Conservation (phyloP, 2,329 filamentous ascomycete genomes). For the Elsinoe fawcettii region DNA sequence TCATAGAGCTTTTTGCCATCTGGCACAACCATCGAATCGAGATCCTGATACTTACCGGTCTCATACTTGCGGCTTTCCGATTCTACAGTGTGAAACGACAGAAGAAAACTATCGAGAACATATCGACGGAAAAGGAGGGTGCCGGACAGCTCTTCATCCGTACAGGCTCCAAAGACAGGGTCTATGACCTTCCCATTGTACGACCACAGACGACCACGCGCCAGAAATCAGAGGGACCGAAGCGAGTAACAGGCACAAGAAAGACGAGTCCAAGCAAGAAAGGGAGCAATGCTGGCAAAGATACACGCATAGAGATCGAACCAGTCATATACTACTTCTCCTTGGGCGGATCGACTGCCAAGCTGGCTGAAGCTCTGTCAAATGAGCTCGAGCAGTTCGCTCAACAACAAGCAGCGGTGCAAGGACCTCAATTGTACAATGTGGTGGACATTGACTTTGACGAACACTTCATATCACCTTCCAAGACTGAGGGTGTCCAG, state of each 20-base stretch:
- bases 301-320: conserved; percentile 42
- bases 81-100: conserved; percentile 22
- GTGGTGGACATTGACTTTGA: conserved; percentile 84
- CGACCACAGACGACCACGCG: neutral
- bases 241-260: conserved; percentile 25
- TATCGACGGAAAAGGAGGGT: conserved; percentile 16
- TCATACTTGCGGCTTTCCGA: conserved; percentile 25
- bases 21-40: conserved; percentile 28
- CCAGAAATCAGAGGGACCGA: conserved; percentile 21
- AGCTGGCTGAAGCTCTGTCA: conserved; percentile 58
- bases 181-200: neutral
- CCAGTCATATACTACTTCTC: conserved; percentile 84
- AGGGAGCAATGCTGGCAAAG: conserved; percentile 10
- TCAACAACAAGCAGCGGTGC: conserved; percentile 28
- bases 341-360: conserved; percentile 74
- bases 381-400: conserved; percentile 43
- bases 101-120: conserved; percentile 18
- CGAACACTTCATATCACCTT: conserved; percentile 77
- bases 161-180: neutral
- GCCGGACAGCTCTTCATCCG: neutral
- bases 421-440: conserved; percentile 62
- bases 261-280: conserved; percentile 18
- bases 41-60: conserved; percentile 25
- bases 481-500: conserved; percentile 41
- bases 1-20: conserved; percentile 25